Evolutionary conservation across 805 yeast species (phyloP), one percentile per base, ranked within the genome.

Genomic region (Ogataea parapolymorpha): DNA sequence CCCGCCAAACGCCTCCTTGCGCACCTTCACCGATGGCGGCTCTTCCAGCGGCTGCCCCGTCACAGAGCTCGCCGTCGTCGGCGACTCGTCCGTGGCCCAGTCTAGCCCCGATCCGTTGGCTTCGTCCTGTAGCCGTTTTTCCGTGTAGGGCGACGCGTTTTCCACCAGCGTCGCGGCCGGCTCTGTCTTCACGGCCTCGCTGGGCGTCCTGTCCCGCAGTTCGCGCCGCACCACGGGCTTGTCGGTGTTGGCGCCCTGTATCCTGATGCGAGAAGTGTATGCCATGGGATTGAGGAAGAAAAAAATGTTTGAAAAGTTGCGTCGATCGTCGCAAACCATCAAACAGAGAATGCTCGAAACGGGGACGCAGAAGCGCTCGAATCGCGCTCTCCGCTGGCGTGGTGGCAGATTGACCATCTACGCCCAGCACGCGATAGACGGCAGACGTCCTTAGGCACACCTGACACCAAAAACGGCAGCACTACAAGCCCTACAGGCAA

Each of bases 31-130:
- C 13, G 78, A 75, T 7, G 96, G 96, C 5, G 72, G 70, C n/a
- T 76, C 70, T 48, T 79, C 86, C 39, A 88, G 62, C 3, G 93
- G 83, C 29, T 79, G 68, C 2, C 96, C 96, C 0, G 91, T 82
- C 27, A 78, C 77, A 30, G 85, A 79, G 9, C 65, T 59, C 0
- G 83, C 79, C 26, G 69, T 73, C 1, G 77, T 73, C 25, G 71
- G 58, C 2, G 90, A 89, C 52, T 86, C 93, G 15, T 66, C 58
- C 61, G 79, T 77, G 23, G 27, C 39, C 35, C 42, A 37, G n/a
- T 37, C 17, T 6, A 24, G 14, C 20, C 25, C 41, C 16, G 32
- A 28, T 23, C 45, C 45, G 32, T 46, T 40, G 7, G 32, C 42
- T 31, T 49, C 51, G 14, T 41, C 46, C 41, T 44, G 48, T 15